These are phyloP conservation scores for Pochonia chlamydosporia DNA, from an alignment of 2,329 filamentous ascomycete species.

Conservation along the genomic window DNA sequence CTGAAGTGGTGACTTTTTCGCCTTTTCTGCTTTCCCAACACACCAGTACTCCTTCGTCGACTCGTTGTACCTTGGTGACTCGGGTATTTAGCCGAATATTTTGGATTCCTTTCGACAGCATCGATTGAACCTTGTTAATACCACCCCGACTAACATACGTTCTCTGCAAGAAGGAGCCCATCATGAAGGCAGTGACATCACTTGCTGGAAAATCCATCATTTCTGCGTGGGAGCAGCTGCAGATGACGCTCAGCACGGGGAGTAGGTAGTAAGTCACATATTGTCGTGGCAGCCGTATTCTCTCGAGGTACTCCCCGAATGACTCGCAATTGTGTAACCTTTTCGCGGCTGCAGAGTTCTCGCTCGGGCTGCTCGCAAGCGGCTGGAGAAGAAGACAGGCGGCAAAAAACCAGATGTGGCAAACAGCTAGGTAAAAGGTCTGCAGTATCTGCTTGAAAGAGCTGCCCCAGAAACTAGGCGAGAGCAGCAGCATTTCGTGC, in stretches of 20 bases:
- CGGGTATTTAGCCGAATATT: slow-evolving; percentile 33
- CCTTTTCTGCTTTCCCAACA: slow-evolving; percentile 24
- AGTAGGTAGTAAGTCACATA: slow-evolving; percentile 46
- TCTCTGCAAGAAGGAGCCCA: slow-evolving; percentile 36
- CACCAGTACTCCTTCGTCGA: slow-evolving; percentile 19
- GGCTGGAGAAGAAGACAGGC: slow-evolving; percentile 45
- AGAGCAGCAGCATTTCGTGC: slow-evolving; percentile 39
- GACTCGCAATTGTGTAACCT: background rate
- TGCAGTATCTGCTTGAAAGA: slow-evolving; percentile 36
- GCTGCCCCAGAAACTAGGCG: slow-evolving; percentile 28
- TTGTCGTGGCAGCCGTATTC: slow-evolving; percentile 42
- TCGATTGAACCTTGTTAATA: slow-evolving; percentile 42
- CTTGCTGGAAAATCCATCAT: slow-evolving; percentile 46
- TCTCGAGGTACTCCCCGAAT: slow-evolving; percentile 32
- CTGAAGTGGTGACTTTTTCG: slow-evolving; percentile 5
- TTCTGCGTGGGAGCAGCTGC: slow-evolving; percentile 46
- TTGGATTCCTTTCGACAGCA: slow-evolving; percentile 31
- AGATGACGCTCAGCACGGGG: slow-evolving; percentile 48
- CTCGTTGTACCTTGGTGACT: slow-evolving; percentile 28
- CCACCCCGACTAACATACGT: slow-evolving; percentile 47
- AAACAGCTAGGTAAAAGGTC: slow-evolving; percentile 36
- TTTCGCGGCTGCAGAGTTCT: background rate
- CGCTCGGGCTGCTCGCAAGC: background rate
- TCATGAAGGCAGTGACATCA: slow-evolving; percentile 47
- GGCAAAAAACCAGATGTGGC: slow-evolving; percentile 47